phyloP scores from a whole-genome alignment of 306 rosid genomes.

The Elaeagnus macrophylla region DNA sequence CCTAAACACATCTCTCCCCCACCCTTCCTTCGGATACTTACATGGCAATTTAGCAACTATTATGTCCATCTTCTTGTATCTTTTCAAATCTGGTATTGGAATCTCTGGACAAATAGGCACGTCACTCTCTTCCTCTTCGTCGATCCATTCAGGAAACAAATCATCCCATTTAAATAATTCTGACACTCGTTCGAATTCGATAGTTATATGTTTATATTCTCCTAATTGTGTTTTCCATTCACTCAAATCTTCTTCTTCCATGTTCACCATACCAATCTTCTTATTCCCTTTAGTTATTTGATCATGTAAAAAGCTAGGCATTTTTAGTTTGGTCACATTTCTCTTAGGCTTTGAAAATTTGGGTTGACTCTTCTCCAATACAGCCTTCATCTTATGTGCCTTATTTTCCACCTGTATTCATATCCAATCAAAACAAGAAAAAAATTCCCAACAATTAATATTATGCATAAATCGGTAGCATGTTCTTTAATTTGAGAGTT shows the following conservation, averaged over 20 bases:
- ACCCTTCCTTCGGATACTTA: constrained; percentile 47
- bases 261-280: constrained; percentile 79
- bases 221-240: constrained; percentile 33
- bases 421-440: constrained; percentile 28
- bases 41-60: constrained; percentile 78
- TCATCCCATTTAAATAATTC: constrained; percentile 74
- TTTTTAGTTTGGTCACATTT: constrained; percentile 34
- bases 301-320: constrained; percentile 46
- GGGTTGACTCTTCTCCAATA: constrained; percentile 34
- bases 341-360: constrained; percentile 19
- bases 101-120: constrained; percentile 77
- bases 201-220: constrained; percentile 10
- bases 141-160: constrained; percentile 87
- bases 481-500: too few species aligned
- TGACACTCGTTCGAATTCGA: constrained; percentile 54
- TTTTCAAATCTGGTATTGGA: constrained; percentile 57
- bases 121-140: constrained; percentile 83
- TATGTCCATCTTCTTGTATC: constrained; percentile 38
- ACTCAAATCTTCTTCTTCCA: constrained; percentile 44
- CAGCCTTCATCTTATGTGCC: constrained; percentile 42
- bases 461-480: too few species aligned
- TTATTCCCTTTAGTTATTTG: constrained; percentile 30
- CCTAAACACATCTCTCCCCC: constrained; percentile 69
- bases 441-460: not conserved
- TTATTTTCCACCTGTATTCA: not conserved